Percentiles rank a stretch among this genome's conserved stretches.
These are phyloP conservation scores for Gossypium raimondii DNA, from an alignment of 345 rosid species.

Conservation along the genomic window DNA sequence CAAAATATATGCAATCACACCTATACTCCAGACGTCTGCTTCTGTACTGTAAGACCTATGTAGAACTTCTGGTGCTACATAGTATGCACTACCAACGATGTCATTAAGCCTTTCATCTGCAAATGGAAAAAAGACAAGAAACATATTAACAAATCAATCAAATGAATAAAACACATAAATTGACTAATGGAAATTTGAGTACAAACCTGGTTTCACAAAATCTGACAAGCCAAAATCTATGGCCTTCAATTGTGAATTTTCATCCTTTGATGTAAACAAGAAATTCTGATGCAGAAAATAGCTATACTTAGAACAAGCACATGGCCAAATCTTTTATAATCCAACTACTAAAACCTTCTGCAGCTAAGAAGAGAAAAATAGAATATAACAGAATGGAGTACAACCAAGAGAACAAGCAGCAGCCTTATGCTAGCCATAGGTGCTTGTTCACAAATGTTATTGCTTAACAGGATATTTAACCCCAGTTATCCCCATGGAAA, in stretches of 20 bases:
- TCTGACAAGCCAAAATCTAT: constrained; percentile 99
- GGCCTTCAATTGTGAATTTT: constrained; percentile 72
- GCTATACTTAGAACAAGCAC: constrained; percentile 16
- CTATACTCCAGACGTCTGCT: constrained; percentile 98
- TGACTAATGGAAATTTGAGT: background rate
- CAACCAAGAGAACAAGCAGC: background rate
- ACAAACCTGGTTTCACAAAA: constrained; percentile 83
- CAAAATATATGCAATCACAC: constrained; percentile 88
- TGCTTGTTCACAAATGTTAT: background rate
- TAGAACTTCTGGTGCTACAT: constrained; percentile 97
- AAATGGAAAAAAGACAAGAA: constrained; percentile 13
- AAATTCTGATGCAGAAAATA: constrained; percentile 66
- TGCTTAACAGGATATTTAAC: background rate
- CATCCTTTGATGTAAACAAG: constrained; percentile 78
- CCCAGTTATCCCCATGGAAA: background rate
- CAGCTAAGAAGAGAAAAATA: background rate
- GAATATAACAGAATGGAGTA: background rate
- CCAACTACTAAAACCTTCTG: background rate
- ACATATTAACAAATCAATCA: constrained; percentile 2
- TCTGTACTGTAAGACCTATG: constrained; percentile 86
- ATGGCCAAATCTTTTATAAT: background rate
- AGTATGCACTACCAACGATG: constrained; percentile 95
- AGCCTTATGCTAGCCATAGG: background rate
- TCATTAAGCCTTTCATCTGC: constrained; percentile 95
- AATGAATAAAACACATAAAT: background rate